Conservation (phyloP, 2,329 filamentous ascomycete genomes). For the Trichophyton benhamiae region DNA sequence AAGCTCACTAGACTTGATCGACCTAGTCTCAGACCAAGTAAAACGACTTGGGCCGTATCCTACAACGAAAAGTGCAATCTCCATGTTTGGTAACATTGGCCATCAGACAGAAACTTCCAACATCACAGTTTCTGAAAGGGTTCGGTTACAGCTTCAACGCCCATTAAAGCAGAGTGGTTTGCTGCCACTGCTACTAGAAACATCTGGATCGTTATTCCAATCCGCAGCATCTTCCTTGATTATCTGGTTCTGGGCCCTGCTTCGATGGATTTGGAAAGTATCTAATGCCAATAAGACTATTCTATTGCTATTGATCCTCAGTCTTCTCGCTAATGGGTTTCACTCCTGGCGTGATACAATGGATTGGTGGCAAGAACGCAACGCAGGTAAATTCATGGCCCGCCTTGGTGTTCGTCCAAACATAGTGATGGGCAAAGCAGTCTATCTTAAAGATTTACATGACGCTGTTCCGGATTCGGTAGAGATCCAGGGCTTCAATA, state of each 20-base stretch:
- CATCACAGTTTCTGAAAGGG: conserved; percentile 24
- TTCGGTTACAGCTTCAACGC: conserved; percentile 36
- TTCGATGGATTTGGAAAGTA: conserved; percentile 55
- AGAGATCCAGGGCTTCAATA: conserved; percentile 18
- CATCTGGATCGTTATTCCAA: conserved; percentile 57
- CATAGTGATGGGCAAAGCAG: conserved; percentile 65
- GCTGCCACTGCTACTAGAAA: conserved; percentile 60
- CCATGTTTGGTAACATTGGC: conserved; percentile 38
- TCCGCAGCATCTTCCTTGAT: conserved; percentile 64
- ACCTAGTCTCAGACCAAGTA: conserved; percentile 40
- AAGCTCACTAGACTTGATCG: conserved; percentile 37
- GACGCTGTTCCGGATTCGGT: conserved; percentile 41
- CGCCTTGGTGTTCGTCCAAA: conserved; percentile 70
- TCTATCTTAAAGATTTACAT: conserved; percentile 73
- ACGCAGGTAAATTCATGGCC: conserved; percentile 67
- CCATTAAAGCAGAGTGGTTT: conserved; percentile 50
- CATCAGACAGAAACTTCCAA: conserved; percentile 31
- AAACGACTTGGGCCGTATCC: conserved; percentile 35
- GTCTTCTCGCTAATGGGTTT: conserved; percentile 59
- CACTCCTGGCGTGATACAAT: conserved; percentile 61
- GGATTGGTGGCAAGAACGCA: conserved; percentile 76
- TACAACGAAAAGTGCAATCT: conserved; percentile 38
- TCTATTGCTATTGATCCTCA: conserved; percentile 54
- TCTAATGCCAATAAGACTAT: conserved; percentile 63
- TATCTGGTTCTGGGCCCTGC: conserved; percentile 58